Evolutionary conservation across 495 filamentous ascomycete species (phyloP), one percentile per base, ranked within the genome.

Genomic region (Hyaloscypha finlandica): DNA sequence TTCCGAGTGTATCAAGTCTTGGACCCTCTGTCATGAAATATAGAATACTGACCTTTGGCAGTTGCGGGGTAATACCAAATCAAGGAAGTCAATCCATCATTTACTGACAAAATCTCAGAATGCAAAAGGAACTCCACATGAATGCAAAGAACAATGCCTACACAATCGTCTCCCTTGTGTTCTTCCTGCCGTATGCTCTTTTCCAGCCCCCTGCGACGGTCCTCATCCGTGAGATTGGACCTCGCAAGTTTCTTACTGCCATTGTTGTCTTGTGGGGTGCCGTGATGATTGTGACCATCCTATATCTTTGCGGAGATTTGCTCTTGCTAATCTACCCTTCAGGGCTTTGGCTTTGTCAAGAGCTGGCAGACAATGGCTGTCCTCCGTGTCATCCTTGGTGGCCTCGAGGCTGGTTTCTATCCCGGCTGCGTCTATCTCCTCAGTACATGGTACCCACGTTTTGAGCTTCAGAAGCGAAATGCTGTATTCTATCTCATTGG

Each of bases 341-440:
- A 70, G 68, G 63, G 68, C 8, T 70, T 67, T 61, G 88, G 88
- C 8, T 90, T 89, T 66, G 79, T 79, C 19, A 74, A 80, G 16
- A 75, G 77, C 8, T 89, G 81, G 79, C 69, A 73, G 8, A 67
- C 74, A 19, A 75, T 91, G 78, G 76, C 83, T 0, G 88, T 64
- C 0, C 71, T 88, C 59, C 81, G 88, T 52, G 78, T 88, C 0
- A 60, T 90, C 5, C 78, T 91, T 14, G 88, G 88, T 69, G 65
- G 86, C n/a, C 70, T 90, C 1, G 88, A 90, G 70, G 86, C 88
- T 63, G 86, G 86, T 59, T 91, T 88, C 71, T 89, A 87, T 74
- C 42, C 88, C 20, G 68, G 83, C 71, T 86, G 84, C 58, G 84
- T 86, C 1, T 90, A 89, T 70, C 76, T 89, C 16, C 79, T 90